These are phyloP conservation scores for Beta vulgaris DNA, from an alignment of 148 eudicot species.

Conservation along the genomic window DNA sequence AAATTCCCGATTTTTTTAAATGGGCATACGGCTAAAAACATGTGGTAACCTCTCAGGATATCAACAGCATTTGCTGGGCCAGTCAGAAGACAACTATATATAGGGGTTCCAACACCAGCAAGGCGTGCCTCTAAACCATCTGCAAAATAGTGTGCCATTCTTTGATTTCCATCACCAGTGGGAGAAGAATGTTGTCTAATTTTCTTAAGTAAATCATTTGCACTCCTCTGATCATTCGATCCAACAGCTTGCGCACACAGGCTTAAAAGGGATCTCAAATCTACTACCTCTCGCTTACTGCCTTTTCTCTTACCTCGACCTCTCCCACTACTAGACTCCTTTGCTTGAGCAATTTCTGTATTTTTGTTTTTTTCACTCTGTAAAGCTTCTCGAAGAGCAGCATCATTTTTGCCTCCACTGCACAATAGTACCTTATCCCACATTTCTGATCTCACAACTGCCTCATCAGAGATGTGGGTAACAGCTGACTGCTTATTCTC, in stretches of 20 bases:
- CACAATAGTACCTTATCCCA: constrained; percentile 69
- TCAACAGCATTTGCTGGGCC: constrained; percentile 59
- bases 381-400: constrained; percentile 61
- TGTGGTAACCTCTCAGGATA: constrained; percentile 71
- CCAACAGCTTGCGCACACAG: constrained; percentile 79
- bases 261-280: constrained; percentile 59
- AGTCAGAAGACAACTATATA: constrained; percentile 40
- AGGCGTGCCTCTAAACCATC: constrained; percentile 78
- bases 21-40: constrained; percentile 61
- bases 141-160: constrained; percentile 78
- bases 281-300: constrained; percentile 47
- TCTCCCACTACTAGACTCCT: constrained; percentile 46
- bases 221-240: constrained; percentile 52
- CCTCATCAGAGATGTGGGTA: constrained; percentile 33
- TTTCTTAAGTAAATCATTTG: constrained; percentile 57
- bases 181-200: constrained; percentile 62
- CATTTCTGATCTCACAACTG: constrained; percentile 65
- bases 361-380: constrained; percentile 42
- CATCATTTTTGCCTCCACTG: constrained; percentile 55
- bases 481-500: constrained; percentile 65
- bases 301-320: constrained; percentile 51
- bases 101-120: constrained; percentile 67
- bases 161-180: constrained; percentile 74
- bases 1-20: constrained; percentile 57
- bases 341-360: constrained; percentile 31